phyloP scores from a whole-genome alignment of 345 rosid species.

The Streptanthus diversifolius region DNA sequence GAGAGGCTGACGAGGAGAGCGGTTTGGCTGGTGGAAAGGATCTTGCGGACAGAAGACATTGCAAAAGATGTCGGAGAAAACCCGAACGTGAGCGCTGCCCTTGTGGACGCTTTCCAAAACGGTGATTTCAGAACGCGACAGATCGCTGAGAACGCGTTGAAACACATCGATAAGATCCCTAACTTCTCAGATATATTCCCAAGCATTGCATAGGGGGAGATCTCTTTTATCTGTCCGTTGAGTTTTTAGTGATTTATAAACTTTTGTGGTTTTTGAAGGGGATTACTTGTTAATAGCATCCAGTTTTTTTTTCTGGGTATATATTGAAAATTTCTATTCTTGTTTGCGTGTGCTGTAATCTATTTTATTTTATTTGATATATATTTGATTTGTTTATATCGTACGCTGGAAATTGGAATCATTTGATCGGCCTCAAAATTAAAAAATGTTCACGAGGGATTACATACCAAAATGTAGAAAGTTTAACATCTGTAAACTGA shows the following conservation, averaged over 20 bases:
- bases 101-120: constrained; percentile 88
- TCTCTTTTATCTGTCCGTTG: background rate
- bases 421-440: background rate
- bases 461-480: too few relatives aligned
- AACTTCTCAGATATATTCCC: constrained; percentile 90
- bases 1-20: constrained; percentile 68
- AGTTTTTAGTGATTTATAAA: constrained; percentile 20
- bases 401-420: background rate
- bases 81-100: constrained; percentile 70
- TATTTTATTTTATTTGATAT: constrained; percentile 35
- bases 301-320: constrained; percentile 20
- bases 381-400: constrained; percentile 21
- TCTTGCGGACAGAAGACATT: constrained; percentile 72
- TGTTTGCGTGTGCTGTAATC: constrained; percentile 28
- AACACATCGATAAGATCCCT: constrained; percentile 84
- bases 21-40: constrained; percentile 79
- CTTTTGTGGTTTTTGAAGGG: constrained; percentile 18
- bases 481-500: too few relatives aligned
- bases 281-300: constrained; percentile 23
- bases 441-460: too few relatives aligned
- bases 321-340: constrained; percentile 32
- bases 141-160: constrained; percentile 85
- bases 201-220: constrained; percentile 39
- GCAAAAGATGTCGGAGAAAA: constrained; percentile 70
- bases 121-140: constrained; percentile 80